phyloP scores from a whole-genome alignment of 768 basidiomycete genomes.

The Tricholoma flavovirens region DNA sequence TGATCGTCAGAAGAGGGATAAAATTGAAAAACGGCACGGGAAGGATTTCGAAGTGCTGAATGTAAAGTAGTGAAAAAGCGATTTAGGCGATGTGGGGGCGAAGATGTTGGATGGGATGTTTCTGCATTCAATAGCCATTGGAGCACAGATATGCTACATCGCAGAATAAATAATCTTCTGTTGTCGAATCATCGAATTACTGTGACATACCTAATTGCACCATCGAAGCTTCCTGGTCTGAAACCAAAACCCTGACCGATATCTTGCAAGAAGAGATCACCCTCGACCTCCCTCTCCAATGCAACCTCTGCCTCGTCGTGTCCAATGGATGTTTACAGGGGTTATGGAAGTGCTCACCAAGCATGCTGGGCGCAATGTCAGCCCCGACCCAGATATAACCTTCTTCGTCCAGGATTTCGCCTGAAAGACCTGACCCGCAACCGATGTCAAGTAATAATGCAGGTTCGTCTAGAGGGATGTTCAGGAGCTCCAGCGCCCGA shows the following conservation, averaged over 20 bases:
- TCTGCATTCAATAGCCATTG: conserved; percentile 99
- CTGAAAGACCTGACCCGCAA: conserved; percentile 94
- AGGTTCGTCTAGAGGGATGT: conserved; percentile 71
- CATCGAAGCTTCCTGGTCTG: conserved; percentile 94
- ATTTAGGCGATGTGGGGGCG: conserved; percentile 76
- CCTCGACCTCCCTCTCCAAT: conserved; percentile 90
- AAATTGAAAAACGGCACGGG: conserved; percentile 86
- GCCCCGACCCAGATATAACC: conserved; percentile 92
- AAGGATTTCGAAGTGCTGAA: conserved; percentile 78
- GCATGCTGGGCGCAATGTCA: conserved; percentile 95
- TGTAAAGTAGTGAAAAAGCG: conserved; percentile 93
- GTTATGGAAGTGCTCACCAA: conserved; percentile 50
- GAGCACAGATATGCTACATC: conserved; percentile 85
- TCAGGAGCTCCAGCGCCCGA: conserved; percentile 87
- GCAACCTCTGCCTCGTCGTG: conserved; percentile 71
- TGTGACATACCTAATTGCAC: conserved; percentile 92
- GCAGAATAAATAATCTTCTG: neutral
- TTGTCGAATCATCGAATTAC: neutral
- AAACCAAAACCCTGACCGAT: conserved; percentile 98
- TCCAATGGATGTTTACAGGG: neutral
- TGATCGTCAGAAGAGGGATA: conserved; percentile 98
- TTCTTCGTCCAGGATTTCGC: conserved; percentile 93
- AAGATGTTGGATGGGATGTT: conserved; percentile 82
- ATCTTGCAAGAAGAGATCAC: conserved; percentile 94
- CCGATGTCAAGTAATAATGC: conserved; percentile 92